phyloP scores from a whole-genome alignment of 1,284 basidiomycete genomes.

The Sporisorium iseilematis-ciliati region DNA sequence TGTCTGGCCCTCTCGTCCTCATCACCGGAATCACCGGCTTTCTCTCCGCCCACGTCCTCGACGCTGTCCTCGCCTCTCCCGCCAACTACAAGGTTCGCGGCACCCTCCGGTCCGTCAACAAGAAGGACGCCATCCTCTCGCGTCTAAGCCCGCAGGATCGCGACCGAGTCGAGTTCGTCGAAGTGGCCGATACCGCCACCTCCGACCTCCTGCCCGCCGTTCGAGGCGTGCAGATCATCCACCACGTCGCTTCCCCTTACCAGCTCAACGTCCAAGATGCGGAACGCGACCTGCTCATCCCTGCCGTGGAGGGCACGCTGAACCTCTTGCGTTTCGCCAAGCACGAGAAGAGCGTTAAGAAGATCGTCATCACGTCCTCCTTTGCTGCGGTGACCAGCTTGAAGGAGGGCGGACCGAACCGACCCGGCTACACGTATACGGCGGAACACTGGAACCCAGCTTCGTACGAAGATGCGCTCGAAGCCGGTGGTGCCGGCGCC shows the following conservation, averaged over 20 bases:
- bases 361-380: constrained; percentile 65
- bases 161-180: constrained; percentile 56
- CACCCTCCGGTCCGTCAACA: constrained; percentile 53
- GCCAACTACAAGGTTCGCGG: constrained; percentile 59
- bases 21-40: constrained; percentile 65
- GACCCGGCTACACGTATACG: constrained; percentile 58
- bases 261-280: constrained; percentile 64
- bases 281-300: constrained; percentile 67
- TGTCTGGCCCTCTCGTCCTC: constrained; percentile 55
- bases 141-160: constrained; percentile 41
- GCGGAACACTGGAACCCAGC: constrained; percentile 60
- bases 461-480: constrained; percentile 55
- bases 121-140: constrained; percentile 57
- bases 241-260: constrained; percentile 59
- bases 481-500: constrained; percentile 53
- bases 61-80: constrained; percentile 53
- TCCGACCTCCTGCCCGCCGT: constrained; percentile 67
- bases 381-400: constrained; percentile 64
- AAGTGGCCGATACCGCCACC: constrained; percentile 68
- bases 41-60: constrained; percentile 59
- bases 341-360: constrained; percentile 55
- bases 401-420: constrained; percentile 58
- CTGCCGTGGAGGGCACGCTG: constrained; percentile 69
- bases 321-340: constrained; percentile 63
- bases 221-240: constrained; percentile 55